Percentiles rank a stretch among this genome's conserved stretches.
These are phyloP conservation scores for Spergularia bocconei DNA, from an alignment of 148 eudicot genomes.

Conservation along the genomic window DNA sequence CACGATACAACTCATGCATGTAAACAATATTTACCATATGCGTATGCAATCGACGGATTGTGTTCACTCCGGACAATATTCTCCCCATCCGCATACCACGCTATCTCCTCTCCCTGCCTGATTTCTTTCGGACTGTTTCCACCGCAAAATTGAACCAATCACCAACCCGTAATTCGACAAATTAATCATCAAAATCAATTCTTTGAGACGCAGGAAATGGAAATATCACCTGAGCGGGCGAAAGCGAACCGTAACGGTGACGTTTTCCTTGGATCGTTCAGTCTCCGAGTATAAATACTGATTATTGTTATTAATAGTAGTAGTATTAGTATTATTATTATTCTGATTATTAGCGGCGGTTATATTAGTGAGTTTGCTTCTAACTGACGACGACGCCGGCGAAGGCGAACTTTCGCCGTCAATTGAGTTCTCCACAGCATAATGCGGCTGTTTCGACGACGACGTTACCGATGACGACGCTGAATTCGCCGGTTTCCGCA, in stretches of 20 bases:
- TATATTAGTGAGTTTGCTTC: constrained; percentile 39
- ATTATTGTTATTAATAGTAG: constrained; percentile 9
- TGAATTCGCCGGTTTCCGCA: constrained; percentile 53
- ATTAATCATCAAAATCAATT: background rate
- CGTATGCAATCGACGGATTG: constrained; percentile 78
- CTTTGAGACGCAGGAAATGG: background rate
- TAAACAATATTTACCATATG: constrained; percentile 60
- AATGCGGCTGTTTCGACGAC: constrained; percentile 58
- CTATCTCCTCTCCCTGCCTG: constrained; percentile 92
- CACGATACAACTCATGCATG: constrained; percentile 2
- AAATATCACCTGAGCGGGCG: constrained; percentile 82
- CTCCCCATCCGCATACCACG: constrained; percentile 99
- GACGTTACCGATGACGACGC: constrained; percentile 70
- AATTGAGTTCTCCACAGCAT: constrained; percentile 45
- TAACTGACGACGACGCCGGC: constrained; percentile 59
- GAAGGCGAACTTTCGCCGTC: constrained; percentile 68
- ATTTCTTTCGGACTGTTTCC: constrained; percentile 84
- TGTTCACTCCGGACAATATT: constrained; percentile 84
- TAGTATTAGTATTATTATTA: background rate
- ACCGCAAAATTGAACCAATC: constrained; percentile 17
- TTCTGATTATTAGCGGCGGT: background rate
- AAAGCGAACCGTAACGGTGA: constrained; percentile 92
- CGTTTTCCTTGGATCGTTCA: constrained; percentile 87
- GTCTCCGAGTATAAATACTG: constrained; percentile 49
- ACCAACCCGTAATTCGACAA: constrained; percentile 21